phyloP scores from a whole-genome alignment of 2,329 filamentous ascomycete genomes.

The Paraphoma sp. region DNA sequence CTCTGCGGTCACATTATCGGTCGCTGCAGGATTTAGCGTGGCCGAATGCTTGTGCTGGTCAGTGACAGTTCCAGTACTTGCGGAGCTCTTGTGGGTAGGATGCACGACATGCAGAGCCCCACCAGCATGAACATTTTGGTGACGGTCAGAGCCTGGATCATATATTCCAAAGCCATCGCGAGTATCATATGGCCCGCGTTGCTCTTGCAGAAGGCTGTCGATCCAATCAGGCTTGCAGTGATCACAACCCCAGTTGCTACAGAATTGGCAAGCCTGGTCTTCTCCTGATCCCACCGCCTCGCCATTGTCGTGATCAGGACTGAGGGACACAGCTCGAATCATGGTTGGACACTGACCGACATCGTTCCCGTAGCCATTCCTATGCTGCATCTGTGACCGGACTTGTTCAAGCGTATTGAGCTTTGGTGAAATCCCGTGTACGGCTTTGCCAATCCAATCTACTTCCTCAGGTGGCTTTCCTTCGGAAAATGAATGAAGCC shows the following conservation, averaged over 20 bases:
- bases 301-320: neutral
- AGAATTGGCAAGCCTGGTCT: neutral
- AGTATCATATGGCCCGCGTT: neutral
- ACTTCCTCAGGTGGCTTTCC: neutral
- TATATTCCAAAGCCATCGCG: neutral
- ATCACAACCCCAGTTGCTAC: neutral
- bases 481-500: neutral
- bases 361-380: neutral
- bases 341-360: neutral
- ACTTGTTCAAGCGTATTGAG: conserved; percentile 4
- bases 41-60: no score
- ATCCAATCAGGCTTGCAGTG: neutral
- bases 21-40: no score
- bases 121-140: neutral
- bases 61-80: no score
- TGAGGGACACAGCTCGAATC: neutral
- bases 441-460: neutral
- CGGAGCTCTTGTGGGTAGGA: no score
- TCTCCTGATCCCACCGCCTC: neutral
- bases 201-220: neutral
- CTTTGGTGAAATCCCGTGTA: neutral
- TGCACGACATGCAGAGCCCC: no score
- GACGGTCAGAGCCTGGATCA: neutral
- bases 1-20: no score
- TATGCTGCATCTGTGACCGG: neutral